Conservation (phyloP, 1,284 basidiomycete genomes). For the Rhodotorula sp. region DNA sequence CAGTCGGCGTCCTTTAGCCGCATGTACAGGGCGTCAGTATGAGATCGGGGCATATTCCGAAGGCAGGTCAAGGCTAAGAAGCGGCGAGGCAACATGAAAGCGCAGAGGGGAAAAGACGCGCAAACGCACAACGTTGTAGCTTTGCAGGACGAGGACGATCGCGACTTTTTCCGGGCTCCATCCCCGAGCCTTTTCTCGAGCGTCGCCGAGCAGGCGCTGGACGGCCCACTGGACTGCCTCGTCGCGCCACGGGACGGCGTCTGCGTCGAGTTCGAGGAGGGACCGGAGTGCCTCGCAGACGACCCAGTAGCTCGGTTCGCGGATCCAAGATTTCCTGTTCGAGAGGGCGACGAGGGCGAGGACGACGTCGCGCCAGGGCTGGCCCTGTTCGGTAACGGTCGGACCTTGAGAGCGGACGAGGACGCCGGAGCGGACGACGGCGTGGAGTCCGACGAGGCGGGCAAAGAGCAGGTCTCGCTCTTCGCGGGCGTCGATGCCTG, state of each 20-base stretch:
- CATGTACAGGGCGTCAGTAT: background rate
- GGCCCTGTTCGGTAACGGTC: constrained; percentile 60
- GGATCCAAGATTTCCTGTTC: constrained; percentile 85
- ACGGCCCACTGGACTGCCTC: constrained; percentile 62
- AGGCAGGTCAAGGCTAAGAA: background rate
- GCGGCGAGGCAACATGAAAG: background rate
- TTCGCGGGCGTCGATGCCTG: constrained; percentile 54
- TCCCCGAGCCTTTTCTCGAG: constrained; percentile 34
- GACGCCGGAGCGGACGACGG: constrained; percentile 76
- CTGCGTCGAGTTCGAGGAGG: constrained; percentile 54
- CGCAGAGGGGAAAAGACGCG: background rate
- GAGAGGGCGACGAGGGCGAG: constrained; percentile 59
- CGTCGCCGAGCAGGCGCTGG: constrained; percentile 56
- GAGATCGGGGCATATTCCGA: no score
- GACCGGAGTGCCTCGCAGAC: constrained; percentile 64
- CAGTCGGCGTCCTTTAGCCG: constrained; percentile 59
- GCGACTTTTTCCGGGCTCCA: constrained; percentile 91
- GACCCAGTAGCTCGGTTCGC: constrained; percentile 88
- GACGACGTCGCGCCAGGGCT: constrained; percentile 64
- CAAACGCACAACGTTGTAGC: constrained; percentile 54
- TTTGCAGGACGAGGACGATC: constrained; percentile 68
- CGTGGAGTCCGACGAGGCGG: constrained; percentile 81
- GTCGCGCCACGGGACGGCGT: constrained; percentile 60
- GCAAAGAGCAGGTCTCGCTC: constrained; percentile 90
- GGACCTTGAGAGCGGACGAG: constrained; percentile 64